These are phyloP conservation scores for Penicillium olsonii DNA, from an alignment of 2,329 filamentous ascomycete genomes.

Conservation along the genomic window DNA sequence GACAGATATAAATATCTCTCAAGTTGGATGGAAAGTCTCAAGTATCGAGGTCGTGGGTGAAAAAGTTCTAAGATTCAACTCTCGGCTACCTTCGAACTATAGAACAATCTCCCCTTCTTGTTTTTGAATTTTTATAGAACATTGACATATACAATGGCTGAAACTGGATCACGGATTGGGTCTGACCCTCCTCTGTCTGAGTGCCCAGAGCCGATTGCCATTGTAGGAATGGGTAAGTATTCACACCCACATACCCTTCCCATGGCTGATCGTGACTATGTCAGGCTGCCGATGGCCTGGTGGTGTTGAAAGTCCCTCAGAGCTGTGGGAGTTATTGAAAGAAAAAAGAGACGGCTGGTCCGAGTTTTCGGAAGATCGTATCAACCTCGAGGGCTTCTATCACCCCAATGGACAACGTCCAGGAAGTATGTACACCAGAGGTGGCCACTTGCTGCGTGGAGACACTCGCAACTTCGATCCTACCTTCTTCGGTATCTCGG, in stretches of 20 bases:
- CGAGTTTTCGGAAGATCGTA: slow-evolving; percentile 37
- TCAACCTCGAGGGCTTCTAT: slow-evolving; percentile 37
- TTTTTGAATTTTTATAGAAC: too few species aligned
- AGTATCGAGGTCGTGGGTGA: neutral
- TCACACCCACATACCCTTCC: too few species aligned
- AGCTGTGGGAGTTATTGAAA: slow-evolving; percentile 36
- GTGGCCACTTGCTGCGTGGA: slow-evolving; percentile 31
- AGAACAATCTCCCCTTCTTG: too few species aligned
- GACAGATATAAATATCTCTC: neutral
- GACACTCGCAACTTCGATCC: slow-evolving; percentile 31
- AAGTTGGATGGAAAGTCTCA: too few species aligned
- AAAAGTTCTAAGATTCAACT: neutral
- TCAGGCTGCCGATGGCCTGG: slow-evolving; percentile 26
- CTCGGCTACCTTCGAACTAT: neutral
- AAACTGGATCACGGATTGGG: neutral
- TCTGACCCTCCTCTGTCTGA: slow-evolving; percentile 2
- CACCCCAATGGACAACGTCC: slow-evolving; percentile 39
- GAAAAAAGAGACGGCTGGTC: slow-evolving; percentile 30
- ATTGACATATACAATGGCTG: too few species aligned
- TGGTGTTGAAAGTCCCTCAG: slow-evolving; percentile 30
- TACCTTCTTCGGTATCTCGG: slow-evolving; percentile 31
- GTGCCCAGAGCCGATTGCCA: slow-evolving; percentile 29
- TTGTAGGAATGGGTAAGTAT: slow-evolving; percentile 33
- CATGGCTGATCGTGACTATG: neutral
- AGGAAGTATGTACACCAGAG: slow-evolving; percentile 28